Percentiles rank a stretch among this genome's conserved stretches.
Conservation (phyloP, 2,329 filamentous ascomycete species). For the Annulohypoxylon truncatum region DNA sequence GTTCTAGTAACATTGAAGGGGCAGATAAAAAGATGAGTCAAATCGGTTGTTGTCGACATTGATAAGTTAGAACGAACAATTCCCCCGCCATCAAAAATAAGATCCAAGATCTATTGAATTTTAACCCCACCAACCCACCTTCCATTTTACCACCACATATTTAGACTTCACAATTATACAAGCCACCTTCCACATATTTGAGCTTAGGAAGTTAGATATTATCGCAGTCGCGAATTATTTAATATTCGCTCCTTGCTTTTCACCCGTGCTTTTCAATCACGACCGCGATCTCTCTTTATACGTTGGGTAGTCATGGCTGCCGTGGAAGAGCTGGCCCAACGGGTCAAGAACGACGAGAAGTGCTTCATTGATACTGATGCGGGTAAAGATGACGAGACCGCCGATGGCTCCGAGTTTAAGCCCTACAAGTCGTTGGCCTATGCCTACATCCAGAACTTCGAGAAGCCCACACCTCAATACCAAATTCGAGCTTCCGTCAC, state of each 20-base stretch:
- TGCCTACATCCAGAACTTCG: constrained; percentile 78
- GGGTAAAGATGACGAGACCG: constrained; percentile 76
- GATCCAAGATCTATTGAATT: constrained; percentile 13
- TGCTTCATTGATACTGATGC: constrained; percentile 85
- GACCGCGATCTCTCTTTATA: background rate
- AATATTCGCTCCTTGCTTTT: background rate
- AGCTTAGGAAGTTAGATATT: background rate
- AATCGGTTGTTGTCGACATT: background rate
- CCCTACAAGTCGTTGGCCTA: constrained; percentile 86
- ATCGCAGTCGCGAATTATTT: background rate
- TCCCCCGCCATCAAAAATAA: background rate
- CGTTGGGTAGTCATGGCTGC: constrained; percentile 54
- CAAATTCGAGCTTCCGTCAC: constrained; percentile 75
- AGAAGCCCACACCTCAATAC: constrained; percentile 69
- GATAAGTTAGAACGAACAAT: background rate
- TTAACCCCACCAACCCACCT: constrained; percentile 39
- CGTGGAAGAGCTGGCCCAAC: constrained; percentile 63
- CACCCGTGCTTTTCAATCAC: background rate
- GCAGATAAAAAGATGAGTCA: constrained; percentile 16
- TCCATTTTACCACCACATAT: constrained; percentile 16
- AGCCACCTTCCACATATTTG: constrained; percentile 13
- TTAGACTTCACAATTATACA: constrained; percentile 24
- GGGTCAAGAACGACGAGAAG: constrained; percentile 59
- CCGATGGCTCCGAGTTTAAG: constrained; percentile 75
- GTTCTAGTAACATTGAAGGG: background rate